A percentile compares a stretch with the other conserved stretches of the same genome.
Conservation (phyloP, 495 filamentous ascomycete species). For the Choiromyces venosus region DNA sequence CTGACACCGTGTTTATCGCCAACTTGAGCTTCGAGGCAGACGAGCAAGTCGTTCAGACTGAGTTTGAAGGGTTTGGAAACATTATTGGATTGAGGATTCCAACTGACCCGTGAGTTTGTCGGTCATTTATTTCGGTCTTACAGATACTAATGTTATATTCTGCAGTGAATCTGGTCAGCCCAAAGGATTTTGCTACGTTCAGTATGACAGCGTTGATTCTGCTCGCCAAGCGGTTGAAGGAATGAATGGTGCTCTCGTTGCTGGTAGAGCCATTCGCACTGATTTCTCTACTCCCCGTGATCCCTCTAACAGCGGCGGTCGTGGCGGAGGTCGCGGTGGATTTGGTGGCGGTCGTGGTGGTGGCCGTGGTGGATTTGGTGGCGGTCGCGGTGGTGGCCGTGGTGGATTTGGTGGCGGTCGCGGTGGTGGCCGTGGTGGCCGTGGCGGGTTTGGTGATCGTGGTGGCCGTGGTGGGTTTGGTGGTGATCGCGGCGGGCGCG, state of each 20-base stretch:
- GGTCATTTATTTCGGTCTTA: neutral
- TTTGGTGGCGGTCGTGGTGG: constrained; percentile 45
- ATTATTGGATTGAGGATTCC: constrained; percentile 81
- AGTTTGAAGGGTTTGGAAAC: constrained; percentile 65
- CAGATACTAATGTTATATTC: constrained; percentile 44
- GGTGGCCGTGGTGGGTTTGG: constrained; percentile 42
- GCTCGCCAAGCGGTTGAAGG: constrained; percentile 68
- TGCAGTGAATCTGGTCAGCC: constrained; percentile 68
- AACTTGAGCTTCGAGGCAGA: constrained; percentile 83
- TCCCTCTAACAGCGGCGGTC: constrained; percentile 51
- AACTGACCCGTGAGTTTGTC: constrained; percentile 62
- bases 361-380: constrained; percentile 39
- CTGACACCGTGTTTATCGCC: constrained; percentile 87
- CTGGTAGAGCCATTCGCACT: constrained; percentile 74
- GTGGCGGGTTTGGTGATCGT: constrained; percentile 46
- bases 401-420: constrained; percentile 48
- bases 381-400: constrained; percentile 48
- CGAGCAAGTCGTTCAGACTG: constrained; percentile 66
- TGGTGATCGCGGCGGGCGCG: constrained; percentile 49
- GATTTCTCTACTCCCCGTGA: constrained; percentile 81
- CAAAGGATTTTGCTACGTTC: constrained; percentile 95
- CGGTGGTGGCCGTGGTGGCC: constrained; percentile 39
- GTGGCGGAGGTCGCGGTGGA: constrained; percentile 52
- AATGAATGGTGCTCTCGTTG: constrained; percentile 70
- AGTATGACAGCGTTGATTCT: constrained; percentile 76